A percentile compares a stretch with the other conserved stretches of the same genome.
These are phyloP conservation scores for Ceratocystis alfenasii DNA, from an alignment of 2,329 filamentous ascomycete species.

Conservation along the genomic window DNA sequence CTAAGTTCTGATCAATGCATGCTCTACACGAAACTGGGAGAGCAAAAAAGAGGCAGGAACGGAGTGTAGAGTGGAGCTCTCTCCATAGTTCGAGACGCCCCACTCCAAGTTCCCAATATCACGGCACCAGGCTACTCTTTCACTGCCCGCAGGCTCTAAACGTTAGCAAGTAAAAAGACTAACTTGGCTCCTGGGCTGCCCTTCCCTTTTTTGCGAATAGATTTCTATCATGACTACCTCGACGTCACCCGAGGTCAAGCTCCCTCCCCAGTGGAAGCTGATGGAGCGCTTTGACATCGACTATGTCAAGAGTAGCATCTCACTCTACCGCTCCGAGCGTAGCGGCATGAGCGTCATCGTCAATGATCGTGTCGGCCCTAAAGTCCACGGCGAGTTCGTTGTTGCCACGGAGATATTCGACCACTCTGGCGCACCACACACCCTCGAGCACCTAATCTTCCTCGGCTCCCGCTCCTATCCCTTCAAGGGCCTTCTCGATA, in stretches of 20 bases:
- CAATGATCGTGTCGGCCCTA: conserved; percentile 86
- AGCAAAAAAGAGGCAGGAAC: neutral
- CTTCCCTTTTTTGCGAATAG: neutral
- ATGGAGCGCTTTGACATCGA: conserved; percentile 78
- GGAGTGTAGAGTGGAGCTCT: conserved; percentile 8
- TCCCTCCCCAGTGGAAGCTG: conserved; percentile 22
- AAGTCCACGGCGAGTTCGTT: conserved; percentile 87
- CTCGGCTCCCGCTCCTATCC: conserved; percentile 88
- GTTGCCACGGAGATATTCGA: conserved; percentile 96
- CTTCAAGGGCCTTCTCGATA: conserved; percentile 92
- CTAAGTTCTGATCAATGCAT: neutral
- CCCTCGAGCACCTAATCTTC: conserved; percentile 70
- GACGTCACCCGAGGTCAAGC: conserved; percentile 15
- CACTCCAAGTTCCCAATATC: neutral
- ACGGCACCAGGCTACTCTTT: neutral
- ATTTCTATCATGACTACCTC: conserved; percentile 17
- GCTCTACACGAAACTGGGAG: neutral
- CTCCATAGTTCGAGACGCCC: neutral
- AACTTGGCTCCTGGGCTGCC: neutral
- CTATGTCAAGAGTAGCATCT: conserved; percentile 78
- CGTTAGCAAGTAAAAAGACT: neutral
- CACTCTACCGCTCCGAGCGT: conserved; percentile 88
- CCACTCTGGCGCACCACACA: conserved; percentile 85
- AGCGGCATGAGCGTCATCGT: conserved; percentile 93
- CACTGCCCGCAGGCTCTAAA: neutral